phyloP scores from a whole-genome alignment of 129 eudicot species.

The Smallanthus sonchifolius region DNA sequence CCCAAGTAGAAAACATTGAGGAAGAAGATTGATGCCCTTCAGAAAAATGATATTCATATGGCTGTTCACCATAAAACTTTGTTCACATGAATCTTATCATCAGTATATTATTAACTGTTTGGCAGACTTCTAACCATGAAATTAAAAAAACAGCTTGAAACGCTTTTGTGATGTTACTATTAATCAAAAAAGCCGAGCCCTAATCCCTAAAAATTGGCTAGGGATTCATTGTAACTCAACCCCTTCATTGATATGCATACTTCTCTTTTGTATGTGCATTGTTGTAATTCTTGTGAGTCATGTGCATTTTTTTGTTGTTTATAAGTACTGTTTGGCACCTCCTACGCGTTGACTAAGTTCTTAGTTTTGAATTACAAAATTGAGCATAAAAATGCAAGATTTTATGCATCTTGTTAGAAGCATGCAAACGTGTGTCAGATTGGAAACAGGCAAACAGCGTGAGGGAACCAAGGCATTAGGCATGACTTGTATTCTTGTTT shows the following conservation, averaged over 20 bases:
- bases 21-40: not conserved
- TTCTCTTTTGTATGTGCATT: no score
- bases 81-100: not conserved
- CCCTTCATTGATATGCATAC: not conserved
- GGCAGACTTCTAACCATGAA: not conserved
- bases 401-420: not conserved
- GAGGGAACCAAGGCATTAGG: not conserved
- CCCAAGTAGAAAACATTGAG: not conserved
- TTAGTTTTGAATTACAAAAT: no score
- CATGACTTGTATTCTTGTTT: not conserved
- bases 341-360: no score
- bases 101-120: not conserved
- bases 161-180: not conserved
- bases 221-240: no score
- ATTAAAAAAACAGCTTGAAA: not conserved
- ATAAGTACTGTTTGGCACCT: no score
- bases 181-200: not conserved
- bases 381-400: not conserved
- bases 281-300: no score
- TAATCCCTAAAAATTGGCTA: no score
- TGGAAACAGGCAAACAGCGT: not conserved
- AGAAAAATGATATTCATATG: not conserved
- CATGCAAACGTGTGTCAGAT: not conserved
- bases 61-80: not conserved
- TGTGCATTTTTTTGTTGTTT: no score